Percentiles rank a stretch among this genome's conserved stretches.
Evolutionary conservation across 148 eudicot genomes (phyloP).

Genomic region (Chenopodium album): DNA sequence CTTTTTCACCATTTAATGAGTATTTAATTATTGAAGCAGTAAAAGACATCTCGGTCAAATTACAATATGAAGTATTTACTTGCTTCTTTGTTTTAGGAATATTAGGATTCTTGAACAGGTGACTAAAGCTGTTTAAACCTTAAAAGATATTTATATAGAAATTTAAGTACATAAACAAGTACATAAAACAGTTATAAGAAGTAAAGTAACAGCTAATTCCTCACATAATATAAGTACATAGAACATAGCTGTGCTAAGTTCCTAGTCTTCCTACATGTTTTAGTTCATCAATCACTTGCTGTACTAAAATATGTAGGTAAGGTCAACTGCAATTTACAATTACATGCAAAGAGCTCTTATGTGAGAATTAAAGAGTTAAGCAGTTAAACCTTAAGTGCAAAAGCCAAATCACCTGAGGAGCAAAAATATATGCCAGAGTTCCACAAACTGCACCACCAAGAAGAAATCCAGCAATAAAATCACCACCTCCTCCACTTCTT

Average conservation of each 20-base stretch:
- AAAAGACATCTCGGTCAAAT: neutral
- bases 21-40: neutral
- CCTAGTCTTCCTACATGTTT: neutral
- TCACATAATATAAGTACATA: neutral
- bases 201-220: neutral
- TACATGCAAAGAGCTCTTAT: neutral
- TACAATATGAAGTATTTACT: neutral
- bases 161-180: neutral
- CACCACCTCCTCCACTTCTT: constrained; percentile 60
- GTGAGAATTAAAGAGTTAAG: neutral
- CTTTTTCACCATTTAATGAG: neutral
- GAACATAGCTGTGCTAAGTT: neutral
- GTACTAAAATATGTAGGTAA: neutral
- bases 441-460: constrained; percentile 85
- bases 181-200: neutral
- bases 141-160: neutral
- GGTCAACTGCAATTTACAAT: neutral
- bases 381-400: neutral
- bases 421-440: constrained; percentile 73
- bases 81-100: neutral
- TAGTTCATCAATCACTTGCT: neutral
- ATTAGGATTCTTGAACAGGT: neutral
- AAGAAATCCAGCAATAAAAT: constrained; percentile 77
- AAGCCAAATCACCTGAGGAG: constrained; percentile 67
- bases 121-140: neutral